Base-by-base conservation (phyloP, 2,329 filamentous ascomycete species). In the Phaeosphaeriaceae sp. region DNA sequence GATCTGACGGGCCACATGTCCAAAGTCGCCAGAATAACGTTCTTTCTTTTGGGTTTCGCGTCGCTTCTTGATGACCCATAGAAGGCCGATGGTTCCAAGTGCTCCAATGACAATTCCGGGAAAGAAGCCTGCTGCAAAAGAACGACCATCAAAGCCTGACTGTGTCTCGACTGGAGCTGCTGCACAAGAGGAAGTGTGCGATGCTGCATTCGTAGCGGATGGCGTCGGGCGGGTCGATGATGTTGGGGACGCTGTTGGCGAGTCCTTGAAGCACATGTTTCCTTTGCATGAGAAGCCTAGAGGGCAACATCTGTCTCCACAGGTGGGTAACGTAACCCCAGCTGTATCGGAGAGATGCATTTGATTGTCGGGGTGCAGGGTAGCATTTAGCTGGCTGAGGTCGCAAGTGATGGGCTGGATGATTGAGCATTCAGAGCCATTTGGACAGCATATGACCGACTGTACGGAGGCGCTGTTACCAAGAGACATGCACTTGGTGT, bases 381-480 rank as follows among this genome's bases (percentile, higher is more conserved):
- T 81, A 2, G 86, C 82, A 66, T 92, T 85, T 70, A 92, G 88
- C 46, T 84, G 80, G 7, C 72, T 73, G 54, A 89, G 69, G 62
- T 91, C 84, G 80, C 90, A 93, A 41, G 82, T 82, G 59, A 92
- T 88, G 27, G 88, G 82, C 63, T 82, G 70, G 66, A 93, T 89
- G 48, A 75, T 80, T n/a, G 77, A 66, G 78, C 91, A 93, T 67
- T 82, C 80, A 36, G 64, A 60, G 36, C 82, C 85, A 1, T 75
- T 63, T 1, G 90, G 90, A 71, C 91, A 93, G 80, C 91, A 93
- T 49, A 93, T 79, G 15, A 89, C 83, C 0, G 89, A 91, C 6
- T 88, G 89, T 46, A 82, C 79, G n/a, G 80, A 85, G 11, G 88
- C 88, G 47, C 75, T 76, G 68, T 81, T 79, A 48, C n/a, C 41